A percentile compares a stretch with the other conserved stretches of the same genome.
Conservation (phyloP, 2,329 filamentous ascomycete species). For the Chaetomiaceae sp. region DNA sequence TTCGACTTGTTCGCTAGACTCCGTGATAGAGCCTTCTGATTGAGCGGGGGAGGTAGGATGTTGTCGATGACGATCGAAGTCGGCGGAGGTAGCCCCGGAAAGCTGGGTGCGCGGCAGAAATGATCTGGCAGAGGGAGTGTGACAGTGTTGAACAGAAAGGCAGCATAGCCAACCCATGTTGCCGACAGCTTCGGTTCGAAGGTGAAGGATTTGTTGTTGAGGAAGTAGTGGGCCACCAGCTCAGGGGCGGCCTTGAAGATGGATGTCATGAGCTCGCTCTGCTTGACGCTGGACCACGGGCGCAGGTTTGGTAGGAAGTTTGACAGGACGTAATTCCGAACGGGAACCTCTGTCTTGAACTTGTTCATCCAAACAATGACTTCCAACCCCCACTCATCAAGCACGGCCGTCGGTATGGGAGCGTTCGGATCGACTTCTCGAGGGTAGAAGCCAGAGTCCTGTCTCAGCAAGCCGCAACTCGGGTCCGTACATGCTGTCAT, state of each 20-base stretch:
- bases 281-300: conserved; percentile 75
- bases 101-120: conserved; percentile 63
- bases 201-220: conserved; percentile 71
- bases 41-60: conserved; percentile 77
- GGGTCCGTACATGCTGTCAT: conserved; percentile 69
- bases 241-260: conserved; percentile 83
- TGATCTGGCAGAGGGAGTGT: conserved; percentile 66
- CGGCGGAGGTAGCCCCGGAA: conserved; percentile 68
- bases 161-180: conserved; percentile 91
- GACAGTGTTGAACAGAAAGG: conserved; percentile 79
- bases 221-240: conserved; percentile 82
- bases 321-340: conserved; percentile 75
- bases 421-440: conserved; percentile 58
- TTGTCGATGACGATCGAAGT: conserved; percentile 76
- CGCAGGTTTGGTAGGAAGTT: conserved; percentile 74
- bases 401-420: conserved; percentile 35
- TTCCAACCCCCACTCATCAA: conserved; percentile 62
- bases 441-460: conserved; percentile 81
- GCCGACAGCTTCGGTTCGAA: conserved; percentile 90
- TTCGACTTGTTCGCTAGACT: conserved; percentile 75
- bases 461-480: conserved; percentile 68
- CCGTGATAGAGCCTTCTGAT: conserved; percentile 70
- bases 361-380: conserved; percentile 66
- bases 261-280: conserved; percentile 74
- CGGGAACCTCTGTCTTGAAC: conserved; percentile 61